Evolutionary conservation across 1,284 basidiomycete species (phyloP).

Genomic region (Rhodotorula sp.): DNA sequence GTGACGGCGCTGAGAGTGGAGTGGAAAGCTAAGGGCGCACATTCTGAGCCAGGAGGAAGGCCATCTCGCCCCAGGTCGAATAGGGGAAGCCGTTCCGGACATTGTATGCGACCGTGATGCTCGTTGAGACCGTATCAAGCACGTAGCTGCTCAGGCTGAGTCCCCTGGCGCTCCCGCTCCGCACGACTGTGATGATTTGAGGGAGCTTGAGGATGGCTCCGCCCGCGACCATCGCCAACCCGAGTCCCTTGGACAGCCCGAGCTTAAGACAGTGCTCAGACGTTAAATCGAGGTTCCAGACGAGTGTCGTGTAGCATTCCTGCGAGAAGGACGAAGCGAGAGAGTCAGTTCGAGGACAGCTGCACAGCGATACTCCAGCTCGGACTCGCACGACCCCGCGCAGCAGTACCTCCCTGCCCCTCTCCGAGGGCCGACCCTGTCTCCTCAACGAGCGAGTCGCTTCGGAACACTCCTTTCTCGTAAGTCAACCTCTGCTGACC

Average conservation of each 20-base stretch:
- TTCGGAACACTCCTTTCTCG: too few relatives aligned
- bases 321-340: slow-evolving; percentile 45
- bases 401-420: too few relatives aligned
- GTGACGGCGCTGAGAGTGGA: slow-evolving; percentile 42
- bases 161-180: slow-evolving; percentile 70
- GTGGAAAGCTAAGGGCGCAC: slow-evolving; percentile 45
- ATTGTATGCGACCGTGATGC: slow-evolving; percentile 62
- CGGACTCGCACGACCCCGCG: not conserved
- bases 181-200: slow-evolving; percentile 63
- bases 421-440: too few relatives aligned
- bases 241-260: slow-evolving; percentile 85
- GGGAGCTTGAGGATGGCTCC: slow-evolving; percentile 95
- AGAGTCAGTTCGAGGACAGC: not conserved
- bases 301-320: slow-evolving; percentile 87
- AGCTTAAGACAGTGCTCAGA: slow-evolving; percentile 85
- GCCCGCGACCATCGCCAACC: slow-evolving; percentile 83
- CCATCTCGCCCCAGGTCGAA: slow-evolving; percentile 91
- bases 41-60: slow-evolving; percentile 83
- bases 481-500: too few relatives aligned
- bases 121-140: slow-evolving; percentile 49
- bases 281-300: slow-evolving; percentile 83
- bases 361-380: not conserved
- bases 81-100: slow-evolving; percentile 81
- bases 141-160: slow-evolving; percentile 76
- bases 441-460: too few relatives aligned